phyloP scores from a whole-genome alignment of 306 rosid genomes.

The Cucurbita pepo region DNA sequence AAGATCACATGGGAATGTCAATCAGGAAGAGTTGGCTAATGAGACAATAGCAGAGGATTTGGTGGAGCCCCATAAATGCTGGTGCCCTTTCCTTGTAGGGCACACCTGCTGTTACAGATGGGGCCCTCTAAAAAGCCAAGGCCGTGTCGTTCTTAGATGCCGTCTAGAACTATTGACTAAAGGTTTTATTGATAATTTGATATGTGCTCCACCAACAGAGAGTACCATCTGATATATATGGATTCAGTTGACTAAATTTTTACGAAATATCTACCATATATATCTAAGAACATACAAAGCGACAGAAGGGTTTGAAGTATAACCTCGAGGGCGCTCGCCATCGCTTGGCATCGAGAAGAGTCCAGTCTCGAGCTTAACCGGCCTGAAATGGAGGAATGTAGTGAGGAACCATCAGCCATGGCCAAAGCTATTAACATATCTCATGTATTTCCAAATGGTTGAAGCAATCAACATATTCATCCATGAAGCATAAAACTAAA shows the following conservation, averaged over 20 bases:
- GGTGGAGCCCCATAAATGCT: conserved; percentile 19
- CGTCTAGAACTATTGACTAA: too few species aligned
- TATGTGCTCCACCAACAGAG: too few species aligned
- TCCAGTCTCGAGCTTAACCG: neutral
- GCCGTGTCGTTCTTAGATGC: neutral
- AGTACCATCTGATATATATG: too few species aligned
- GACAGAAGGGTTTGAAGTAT: neutral
- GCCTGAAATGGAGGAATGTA: conserved; percentile 6
- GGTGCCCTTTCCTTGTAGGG: neutral
- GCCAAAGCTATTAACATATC: neutral
- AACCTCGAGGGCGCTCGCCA: neutral
- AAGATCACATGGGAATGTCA: conserved; percentile 90
- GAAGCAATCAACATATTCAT: neutral
- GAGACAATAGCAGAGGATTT: conserved; percentile 94
- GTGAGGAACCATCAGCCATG: conserved; percentile 3
- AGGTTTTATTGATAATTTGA: too few species aligned
- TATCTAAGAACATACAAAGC: neutral
- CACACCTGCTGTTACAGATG: neutral
- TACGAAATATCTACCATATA: too few species aligned
- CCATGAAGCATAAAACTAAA: neutral
- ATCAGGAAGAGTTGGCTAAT: conserved; percentile 72
- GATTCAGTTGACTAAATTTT: too few species aligned
- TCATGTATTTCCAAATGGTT: neutral
- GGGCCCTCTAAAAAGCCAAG: neutral
- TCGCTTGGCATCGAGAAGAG: neutral